These are phyloP conservation scores for Cadophora sp. DNA, from an alignment of 2,329 filamentous ascomycete species.

Conservation along the genomic window DNA sequence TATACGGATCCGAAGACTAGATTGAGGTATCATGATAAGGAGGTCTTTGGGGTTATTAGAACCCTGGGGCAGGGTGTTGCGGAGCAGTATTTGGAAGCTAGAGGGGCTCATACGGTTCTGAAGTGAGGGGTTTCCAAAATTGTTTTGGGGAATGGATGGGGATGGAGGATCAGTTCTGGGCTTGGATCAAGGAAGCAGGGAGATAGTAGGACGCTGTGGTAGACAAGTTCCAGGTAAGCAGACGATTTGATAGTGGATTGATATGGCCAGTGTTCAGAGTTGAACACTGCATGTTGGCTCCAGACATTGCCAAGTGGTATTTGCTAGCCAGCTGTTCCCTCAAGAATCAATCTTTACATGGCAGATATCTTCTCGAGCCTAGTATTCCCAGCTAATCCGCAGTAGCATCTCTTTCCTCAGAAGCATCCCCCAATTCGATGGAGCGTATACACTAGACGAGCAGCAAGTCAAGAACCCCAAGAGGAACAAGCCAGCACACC, in stretches of 20 bases:
- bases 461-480: not conserved
- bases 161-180: not conserved
- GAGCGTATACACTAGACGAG: not conserved
- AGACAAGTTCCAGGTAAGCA: not conserved
- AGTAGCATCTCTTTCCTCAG: not conserved
- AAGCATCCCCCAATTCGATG: not conserved
- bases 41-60: slow-evolving; percentile 86
- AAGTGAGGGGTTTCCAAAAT: slow-evolving; percentile 36
- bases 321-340: not conserved
- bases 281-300: not conserved
- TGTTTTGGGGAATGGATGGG: not conserved
- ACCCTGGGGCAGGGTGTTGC: slow-evolving; percentile 80
- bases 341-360: not conserved
- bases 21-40: slow-evolving; percentile 89
- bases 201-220: not conserved
- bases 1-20: slow-evolving; percentile 97
- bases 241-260: not conserved
- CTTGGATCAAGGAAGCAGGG: not conserved
- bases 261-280: not conserved
- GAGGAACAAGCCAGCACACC: not conserved
- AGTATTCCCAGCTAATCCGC: not conserved
- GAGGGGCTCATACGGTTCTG: slow-evolving; percentile 86
- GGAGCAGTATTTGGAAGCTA: slow-evolving; percentile 87
- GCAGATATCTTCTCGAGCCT: not conserved
- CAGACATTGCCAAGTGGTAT: not conserved